A percentile compares a stretch with the other conserved stretches of the same genome.
phyloP scores from a whole-genome alignment of 805 yeast genomes.

The Nematodospora valgi region DNA sequence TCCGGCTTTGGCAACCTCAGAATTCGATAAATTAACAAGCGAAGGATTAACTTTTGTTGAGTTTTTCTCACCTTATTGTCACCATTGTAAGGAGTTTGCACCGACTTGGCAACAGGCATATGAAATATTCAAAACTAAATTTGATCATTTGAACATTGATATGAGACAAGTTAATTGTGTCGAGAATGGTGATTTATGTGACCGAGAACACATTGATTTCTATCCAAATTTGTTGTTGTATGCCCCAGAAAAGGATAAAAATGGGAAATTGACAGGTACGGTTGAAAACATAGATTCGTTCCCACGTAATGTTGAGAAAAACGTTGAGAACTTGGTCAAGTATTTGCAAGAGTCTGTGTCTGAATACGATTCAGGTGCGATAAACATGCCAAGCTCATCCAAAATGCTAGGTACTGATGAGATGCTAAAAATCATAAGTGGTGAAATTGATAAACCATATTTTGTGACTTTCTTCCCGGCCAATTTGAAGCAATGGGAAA shows the following conservation, averaged over 20 bases:
- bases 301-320: conserved; percentile 46
- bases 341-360: conserved; percentile 55
- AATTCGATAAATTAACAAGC: conserved; percentile 48
- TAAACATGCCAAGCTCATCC: conserved; percentile 42
- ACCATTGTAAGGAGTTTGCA: conserved; percentile 73
- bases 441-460: conserved; percentile 46
- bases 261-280: conserved; percentile 24
- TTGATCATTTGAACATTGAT: conserved; percentile 41
- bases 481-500: conserved; percentile 36
- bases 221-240: conserved; percentile 75
- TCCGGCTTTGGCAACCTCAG: no score
- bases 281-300: conserved; percentile 37
- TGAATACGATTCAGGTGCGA: conserved; percentile 38
- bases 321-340: conserved; percentile 45
- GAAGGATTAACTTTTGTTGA: conserved; percentile 73
- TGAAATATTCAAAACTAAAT: conserved; percentile 43
- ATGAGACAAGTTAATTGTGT: conserved; percentile 84
- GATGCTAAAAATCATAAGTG: conserved; percentile 48
- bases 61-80: conserved; percentile 86
- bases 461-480: conserved; percentile 69
- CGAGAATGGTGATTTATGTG: conserved; percentile 82
- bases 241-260: conserved; percentile 46
- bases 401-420: conserved; percentile 35
- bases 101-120: conserved; percentile 81
- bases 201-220: conserved; percentile 54